Conservation (phyloP, 805 yeast species). For the Starmerella powellii region DNA sequence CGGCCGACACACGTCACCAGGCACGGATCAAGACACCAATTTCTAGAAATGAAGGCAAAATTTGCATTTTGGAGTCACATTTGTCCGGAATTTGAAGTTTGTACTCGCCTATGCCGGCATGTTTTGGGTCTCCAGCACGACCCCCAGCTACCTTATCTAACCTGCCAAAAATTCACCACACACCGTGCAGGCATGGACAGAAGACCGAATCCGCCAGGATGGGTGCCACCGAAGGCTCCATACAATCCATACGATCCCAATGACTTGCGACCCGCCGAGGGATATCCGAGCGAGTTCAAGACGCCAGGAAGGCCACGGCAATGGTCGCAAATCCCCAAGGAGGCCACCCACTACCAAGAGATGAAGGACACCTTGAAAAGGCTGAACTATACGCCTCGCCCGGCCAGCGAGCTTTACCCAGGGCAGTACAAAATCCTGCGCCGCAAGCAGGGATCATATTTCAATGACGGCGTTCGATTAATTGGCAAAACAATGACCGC, state of each 20-base stretch:
- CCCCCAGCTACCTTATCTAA: neutral
- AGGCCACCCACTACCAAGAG: slow-evolving; percentile 53
- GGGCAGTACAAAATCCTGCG: slow-evolving; percentile 66
- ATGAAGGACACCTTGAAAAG: slow-evolving; percentile 63
- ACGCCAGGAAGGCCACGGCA: slow-evolving; percentile 50
- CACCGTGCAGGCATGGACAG: slow-evolving; percentile 32
- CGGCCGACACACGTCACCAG: no score
- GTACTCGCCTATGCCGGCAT: no score
- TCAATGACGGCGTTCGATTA: slow-evolving; percentile 49
- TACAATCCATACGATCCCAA: slow-evolving; percentile 75
- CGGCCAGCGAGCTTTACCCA: slow-evolving; percentile 58
- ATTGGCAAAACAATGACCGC: slow-evolving; percentile 42
- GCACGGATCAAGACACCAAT: no score
- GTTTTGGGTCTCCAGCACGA: neutral
- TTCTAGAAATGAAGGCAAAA: no score
- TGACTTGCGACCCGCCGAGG: slow-evolving; percentile 67
- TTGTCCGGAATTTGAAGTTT: no score
- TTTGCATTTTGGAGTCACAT: no score
- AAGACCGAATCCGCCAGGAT: slow-evolving; percentile 64
- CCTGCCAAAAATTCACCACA: neutral
- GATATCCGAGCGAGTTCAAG: slow-evolving; percentile 72
- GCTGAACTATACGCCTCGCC: slow-evolving; percentile 67
- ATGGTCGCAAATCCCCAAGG: slow-evolving; percentile 48
- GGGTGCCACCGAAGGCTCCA: slow-evolving; percentile 74
- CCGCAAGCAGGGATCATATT: slow-evolving; percentile 42